A percentile compares a stretch with the other conserved stretches of the same genome.
phyloP scores from a whole-genome alignment of 129 eudicot genomes.

The Dittrichia graveolens region DNA sequence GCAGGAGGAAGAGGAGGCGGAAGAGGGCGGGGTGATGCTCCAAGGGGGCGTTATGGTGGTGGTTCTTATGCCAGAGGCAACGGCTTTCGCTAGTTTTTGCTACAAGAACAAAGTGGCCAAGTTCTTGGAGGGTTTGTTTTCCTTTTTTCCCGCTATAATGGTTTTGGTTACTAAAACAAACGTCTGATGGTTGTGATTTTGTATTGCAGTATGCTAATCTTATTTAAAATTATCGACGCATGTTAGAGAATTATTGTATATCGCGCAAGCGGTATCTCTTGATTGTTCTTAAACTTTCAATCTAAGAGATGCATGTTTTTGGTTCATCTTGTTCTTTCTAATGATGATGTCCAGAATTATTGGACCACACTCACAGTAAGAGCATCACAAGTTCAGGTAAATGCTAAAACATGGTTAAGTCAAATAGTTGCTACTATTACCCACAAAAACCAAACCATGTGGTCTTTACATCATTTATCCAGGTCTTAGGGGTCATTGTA shows the following conservation, averaged over 20 bases:
- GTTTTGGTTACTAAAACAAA: slow-evolving; percentile 30
- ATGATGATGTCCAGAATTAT: neutral
- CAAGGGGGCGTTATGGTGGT: slow-evolving; percentile 60
- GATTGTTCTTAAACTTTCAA: slow-evolving; percentile 12
- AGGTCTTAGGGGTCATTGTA: too few relatives aligned
- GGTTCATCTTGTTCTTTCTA: neutral
- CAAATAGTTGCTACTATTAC: too few relatives aligned
- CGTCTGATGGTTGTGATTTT: slow-evolving; percentile 22
- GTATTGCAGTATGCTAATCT: slow-evolving; percentile 25
- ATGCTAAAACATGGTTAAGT: too few relatives aligned
- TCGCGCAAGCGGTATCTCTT: slow-evolving; percentile 30
- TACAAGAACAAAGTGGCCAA: neutral
- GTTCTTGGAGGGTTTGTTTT: slow-evolving; percentile 25
- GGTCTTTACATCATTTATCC: too few relatives aligned
- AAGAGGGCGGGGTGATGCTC: slow-evolving; percentile 42
- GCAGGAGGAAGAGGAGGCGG: slow-evolving; percentile 77
- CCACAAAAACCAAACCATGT: too few relatives aligned
- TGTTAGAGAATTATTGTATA: slow-evolving; percentile 27
- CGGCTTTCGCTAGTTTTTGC: slow-evolving; percentile 47
- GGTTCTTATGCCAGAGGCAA: slow-evolving; percentile 48
- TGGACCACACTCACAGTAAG: too few relatives aligned
- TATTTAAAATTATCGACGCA: slow-evolving; percentile 9
- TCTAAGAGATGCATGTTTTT: slow-evolving; percentile 23
- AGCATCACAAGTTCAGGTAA: too few relatives aligned
- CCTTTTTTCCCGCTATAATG: slow-evolving; percentile 5